Base-by-base conservation (phyloP, 306 rosid genomes). In the Inga oerstediana region DNA sequence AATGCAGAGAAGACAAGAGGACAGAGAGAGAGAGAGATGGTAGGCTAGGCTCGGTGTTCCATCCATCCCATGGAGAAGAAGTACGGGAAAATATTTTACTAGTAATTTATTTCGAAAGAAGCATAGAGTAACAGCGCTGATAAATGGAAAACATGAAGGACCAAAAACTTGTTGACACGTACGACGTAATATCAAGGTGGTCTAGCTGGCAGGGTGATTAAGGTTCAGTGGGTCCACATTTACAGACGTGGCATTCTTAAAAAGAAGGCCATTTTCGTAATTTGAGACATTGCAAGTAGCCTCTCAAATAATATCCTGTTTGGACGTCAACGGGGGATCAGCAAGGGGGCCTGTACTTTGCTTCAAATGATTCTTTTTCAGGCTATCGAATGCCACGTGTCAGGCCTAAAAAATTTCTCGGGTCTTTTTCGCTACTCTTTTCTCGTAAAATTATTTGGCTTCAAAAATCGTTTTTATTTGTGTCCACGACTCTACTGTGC, bases 91-190 rank as follows among this genome's bases (percentile, higher is more conserved):
- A 24, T 76, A 43, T 52, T 17, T 17, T 65, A 76, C 56, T 0
- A 5, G 24, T 39, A 39, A 39, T 61, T 79, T 11, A 77, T 65
- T 61, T 59, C 16, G 5, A 59, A 65, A 76, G 67, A 52, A 46
- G 56, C 30, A 46, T 45, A 73, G 9, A 35, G 48, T 48, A 10
- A 56, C 70, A 51, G 46, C 8, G 8, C 10, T 2, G 34, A 75
- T 84, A 14, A 54, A 20, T 49, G 34, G 24, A 19, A 2, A 3
- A 16, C 0, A 20, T 39, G 34, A 86, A 75, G 10, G 69, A 22
- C 94, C 22, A 89, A 80, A 77, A 0, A 17, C 0, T 5, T 1
- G 0, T 0, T 2, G 90, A 84, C 87, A 88, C 93, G 94, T 77
- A 35, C 22, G 0, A 71, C 1, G 3, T 4, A 2, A 5, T 0